Base-by-base conservation (phyloP, 2,329 filamentous ascomycete genomes). In the Aspergillus sp. region DNA sequence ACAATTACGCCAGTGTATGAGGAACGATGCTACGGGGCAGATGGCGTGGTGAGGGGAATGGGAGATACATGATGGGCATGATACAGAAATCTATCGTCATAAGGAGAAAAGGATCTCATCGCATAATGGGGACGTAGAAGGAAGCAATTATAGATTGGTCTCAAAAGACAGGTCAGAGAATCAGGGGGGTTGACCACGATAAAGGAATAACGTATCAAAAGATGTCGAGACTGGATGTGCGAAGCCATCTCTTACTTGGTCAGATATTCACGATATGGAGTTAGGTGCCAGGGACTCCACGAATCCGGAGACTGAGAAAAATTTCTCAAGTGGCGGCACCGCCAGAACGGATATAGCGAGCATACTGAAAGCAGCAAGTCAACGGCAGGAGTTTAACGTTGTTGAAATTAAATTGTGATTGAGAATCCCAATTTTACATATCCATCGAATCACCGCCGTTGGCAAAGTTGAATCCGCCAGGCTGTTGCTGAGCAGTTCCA, bases 401-500 rank as follows among this genome's bases (percentile, higher is more conserved):
- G 23, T 20, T 46, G 41, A 52, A 50, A 48, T 47, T 49, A 47
- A 48, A 46, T 53, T 56, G 49, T 47, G 46, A 41, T 46, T 45
- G 47, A 47, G 19, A 12, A 50, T 41, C 45, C 50, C 47, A 35
- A 30, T 70, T 19, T 80, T 79, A 85, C 82, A 85, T 88, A 64
- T 87, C 84, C 83, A 87, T 87, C 37, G 81, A 82, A 63, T 86
- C 84, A 56, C 77, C 80, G 53, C 81, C 82, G 63, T 83, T 77
- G 68, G 88, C 88, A 69, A 98, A 98, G 82, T 88, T 95, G 82
- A 97, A 98, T 66, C 87, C 86, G 58, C 86, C 85, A 25, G 67
- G 61, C 61, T 85, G 81, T 65, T 88, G 84, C 61, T 82, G 77
- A 65, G 80, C 83, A 61, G 70, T 74, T 60, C 69, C 77, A 62